phyloP scores from a whole-genome alignment of 768 basidiomycete genomes.

The Wakefieldia striispora region DNA sequence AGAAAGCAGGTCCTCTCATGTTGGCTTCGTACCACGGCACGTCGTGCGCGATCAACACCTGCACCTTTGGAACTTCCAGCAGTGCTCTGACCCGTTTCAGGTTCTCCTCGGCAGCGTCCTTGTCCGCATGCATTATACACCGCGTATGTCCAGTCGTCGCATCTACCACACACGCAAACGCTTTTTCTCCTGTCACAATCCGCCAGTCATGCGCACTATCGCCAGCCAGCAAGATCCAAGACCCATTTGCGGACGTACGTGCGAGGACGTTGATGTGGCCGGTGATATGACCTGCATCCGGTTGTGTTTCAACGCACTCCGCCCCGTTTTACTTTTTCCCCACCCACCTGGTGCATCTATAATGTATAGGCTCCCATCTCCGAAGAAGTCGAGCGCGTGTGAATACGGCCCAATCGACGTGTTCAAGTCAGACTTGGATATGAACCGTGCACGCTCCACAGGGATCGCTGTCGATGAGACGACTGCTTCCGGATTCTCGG shows the following conservation, averaged over 20 bases:
- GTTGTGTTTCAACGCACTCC: background rate
- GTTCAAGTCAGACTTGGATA: conserved; percentile 33
- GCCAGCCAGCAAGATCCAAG: conserved; percentile 54
- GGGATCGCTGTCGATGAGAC: conserved; percentile 39
- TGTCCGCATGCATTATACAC: conserved; percentile 43
- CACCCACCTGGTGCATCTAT: conserved; percentile 47
- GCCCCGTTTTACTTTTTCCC: no score
- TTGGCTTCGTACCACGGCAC: conserved; percentile 49
- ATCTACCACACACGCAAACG: conserved; percentile 33
- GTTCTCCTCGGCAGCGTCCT: conserved; percentile 41
- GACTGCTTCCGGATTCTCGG: conserved; percentile 35
- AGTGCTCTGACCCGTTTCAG: conserved; percentile 41
- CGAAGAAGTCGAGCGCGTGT: conserved; percentile 48
- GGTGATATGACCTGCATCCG: conserved; percentile 40
- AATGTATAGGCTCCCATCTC: conserved; percentile 58
- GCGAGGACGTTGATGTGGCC: conserved; percentile 56
- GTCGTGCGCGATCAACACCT: conserved; percentile 54
- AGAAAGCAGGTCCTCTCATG: conserved; percentile 40
- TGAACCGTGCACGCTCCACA: conserved; percentile 36
- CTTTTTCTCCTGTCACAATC: conserved; percentile 44
- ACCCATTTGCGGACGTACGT: conserved; percentile 51
- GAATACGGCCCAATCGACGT: conserved; percentile 50
- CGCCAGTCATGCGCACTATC: conserved; percentile 58
- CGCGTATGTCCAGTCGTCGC: conserved; percentile 25
- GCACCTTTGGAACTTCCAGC: conserved; percentile 37